Evolutionary conservation across 2,329 filamentous ascomycete genomes (phyloP), one percentile per base, ranked within the genome.

Genomic region (Penicillium hordei): DNA sequence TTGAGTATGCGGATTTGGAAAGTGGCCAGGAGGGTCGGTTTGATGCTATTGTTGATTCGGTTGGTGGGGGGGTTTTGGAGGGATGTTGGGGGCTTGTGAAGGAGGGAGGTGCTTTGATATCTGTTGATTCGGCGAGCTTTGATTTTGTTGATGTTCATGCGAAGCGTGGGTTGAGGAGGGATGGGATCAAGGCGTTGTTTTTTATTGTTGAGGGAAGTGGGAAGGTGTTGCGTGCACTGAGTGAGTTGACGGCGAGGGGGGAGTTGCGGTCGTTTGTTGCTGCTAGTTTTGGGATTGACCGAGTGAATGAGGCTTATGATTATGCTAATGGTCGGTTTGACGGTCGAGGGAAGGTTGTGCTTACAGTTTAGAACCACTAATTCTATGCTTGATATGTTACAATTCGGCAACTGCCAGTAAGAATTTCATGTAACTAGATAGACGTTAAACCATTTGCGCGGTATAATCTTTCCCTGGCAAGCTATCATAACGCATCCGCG

Each of bases 1-100:
- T 78, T 29, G 74, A 78, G 64, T 78, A 78, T 60, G 58, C 48
- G 5, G 36, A 50, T 27, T 31, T 71, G 29, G 50, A 52, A 4
- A 12, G 12, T 0, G 31, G 19, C 2, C 17, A 48, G 0, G 15
- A 43, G 8, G 48, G 48, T 1, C 34, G 17, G 2, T 73, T 64
- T 31, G 65, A 70, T 60, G 23, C 68, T 19, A 58, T 72, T 46
- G 54, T 71, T 44, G 70, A 72, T 62, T 63, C 59, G 2, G 66
- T 72, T 27, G 69, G 69, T 17, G 68, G 69, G 12, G 52, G 66
- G 17, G 40, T 58, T 2, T 48, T 72, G 21, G 57, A 38, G 5
- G 42, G 45, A 5, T 66, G 67, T 25, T 72, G 69, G 69, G 36
- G 19, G 4, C 54, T 52, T 48, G 52, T 72, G 12, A 58, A 48